Percentiles rank a stretch among this genome's conserved stretches.
These are phyloP conservation scores for Acer negundo DNA, from an alignment of 345 rosid species.

Conservation along the genomic window DNA sequence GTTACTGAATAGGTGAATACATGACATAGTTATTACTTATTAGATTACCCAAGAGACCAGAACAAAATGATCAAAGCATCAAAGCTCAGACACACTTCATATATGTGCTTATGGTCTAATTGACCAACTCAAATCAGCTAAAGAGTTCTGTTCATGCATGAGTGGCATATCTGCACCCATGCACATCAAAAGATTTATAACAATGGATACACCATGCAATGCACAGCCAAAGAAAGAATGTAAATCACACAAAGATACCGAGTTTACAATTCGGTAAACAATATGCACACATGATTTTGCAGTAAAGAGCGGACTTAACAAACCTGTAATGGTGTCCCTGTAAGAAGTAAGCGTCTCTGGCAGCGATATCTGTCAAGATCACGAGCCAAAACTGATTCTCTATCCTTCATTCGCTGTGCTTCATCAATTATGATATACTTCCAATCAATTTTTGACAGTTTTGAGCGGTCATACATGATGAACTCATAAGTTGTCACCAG, in stretches of 20 bases:
- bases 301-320: slow-evolving; percentile 32
- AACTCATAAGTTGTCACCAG: slow-evolving; percentile 98
- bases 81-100: neutral
- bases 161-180: neutral
- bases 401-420: slow-evolving; percentile 99
- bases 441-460: slow-evolving; percentile 98
- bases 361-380: slow-evolving; percentile 99
- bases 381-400: slow-evolving; percentile 99
- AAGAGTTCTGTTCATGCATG: neutral
- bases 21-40: neutral
- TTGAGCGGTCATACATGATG: slow-evolving; percentile 97
- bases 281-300: neutral
- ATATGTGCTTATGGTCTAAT: neutral
- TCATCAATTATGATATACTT: slow-evolving; percentile 97
- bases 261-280: neutral
- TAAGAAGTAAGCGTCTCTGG: slow-evolving; percentile 98
- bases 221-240: neutral
- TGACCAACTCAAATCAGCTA: slow-evolving; percentile 17
- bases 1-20: no score
- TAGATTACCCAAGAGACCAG: neutral
- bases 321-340: slow-evolving; percentile 99
- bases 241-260: neutral
- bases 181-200: neutral
- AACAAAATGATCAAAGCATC: neutral
- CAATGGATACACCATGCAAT: neutral